These are phyloP conservation scores for Xylaria sp. DNA, from an alignment of 2,329 filamentous ascomycete species.

Conservation along the genomic window DNA sequence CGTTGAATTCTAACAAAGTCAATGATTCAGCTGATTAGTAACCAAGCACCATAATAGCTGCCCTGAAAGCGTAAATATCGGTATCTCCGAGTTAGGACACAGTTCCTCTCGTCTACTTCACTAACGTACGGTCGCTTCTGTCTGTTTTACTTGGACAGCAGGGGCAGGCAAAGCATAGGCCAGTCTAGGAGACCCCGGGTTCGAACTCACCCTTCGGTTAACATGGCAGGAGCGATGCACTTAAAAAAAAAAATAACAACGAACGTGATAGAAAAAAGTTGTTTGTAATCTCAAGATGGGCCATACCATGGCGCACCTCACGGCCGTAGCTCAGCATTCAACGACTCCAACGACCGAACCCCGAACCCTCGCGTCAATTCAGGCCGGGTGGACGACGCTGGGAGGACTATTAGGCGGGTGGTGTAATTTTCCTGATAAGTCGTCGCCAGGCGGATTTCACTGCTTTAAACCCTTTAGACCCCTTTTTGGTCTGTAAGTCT, in stretches of 20 bases:
- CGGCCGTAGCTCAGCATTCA: not conserved
- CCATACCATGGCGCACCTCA: not conserved
- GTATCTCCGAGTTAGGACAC: too few relatives aligned
- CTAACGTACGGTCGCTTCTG: too few relatives aligned
- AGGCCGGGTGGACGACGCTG: not conserved
- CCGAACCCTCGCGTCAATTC: constrained; percentile 9
- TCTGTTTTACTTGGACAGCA: too few relatives aligned
- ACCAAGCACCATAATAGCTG: too few relatives aligned
- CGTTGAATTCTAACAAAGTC: too few relatives aligned
- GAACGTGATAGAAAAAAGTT: not conserved
- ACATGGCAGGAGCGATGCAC: not conserved
- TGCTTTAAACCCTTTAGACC: not conserved
- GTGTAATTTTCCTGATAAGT: not conserved
- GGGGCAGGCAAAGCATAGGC: not conserved
- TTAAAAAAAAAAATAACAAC: not conserved
- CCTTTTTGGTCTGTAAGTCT: not conserved
- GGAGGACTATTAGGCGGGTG: not conserved
- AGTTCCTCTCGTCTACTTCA: too few relatives aligned
- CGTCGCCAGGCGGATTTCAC: constrained; percentile 1
- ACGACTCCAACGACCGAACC: not conserved
- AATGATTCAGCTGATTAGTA: too few relatives aligned
- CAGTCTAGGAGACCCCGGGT: not conserved
- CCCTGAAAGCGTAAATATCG: too few relatives aligned
- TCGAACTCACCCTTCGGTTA: not conserved
- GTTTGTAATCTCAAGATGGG: constrained; percentile 1